Evolutionary conservation across 768 basidiomycete genomes (phyloP).

Genomic region (Collybia mongolica): DNA sequence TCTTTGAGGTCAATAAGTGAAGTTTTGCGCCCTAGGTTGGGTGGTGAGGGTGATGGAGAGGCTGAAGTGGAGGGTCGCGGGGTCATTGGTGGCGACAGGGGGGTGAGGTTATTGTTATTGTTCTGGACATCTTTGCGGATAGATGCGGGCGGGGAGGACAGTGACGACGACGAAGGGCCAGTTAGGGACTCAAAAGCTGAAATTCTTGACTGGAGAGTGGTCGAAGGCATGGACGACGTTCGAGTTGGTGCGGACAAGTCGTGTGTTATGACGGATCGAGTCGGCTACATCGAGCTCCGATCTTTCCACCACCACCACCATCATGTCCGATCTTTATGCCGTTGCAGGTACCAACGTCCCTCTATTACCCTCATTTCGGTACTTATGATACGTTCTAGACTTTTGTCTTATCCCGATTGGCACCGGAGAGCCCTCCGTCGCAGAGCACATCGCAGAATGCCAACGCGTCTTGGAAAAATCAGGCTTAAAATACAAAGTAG

Average conservation of each 20-base stretch:
- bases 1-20: slow-evolving; percentile 73
- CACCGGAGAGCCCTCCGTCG: slow-evolving; percentile 72
- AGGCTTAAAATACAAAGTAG: slow-evolving; percentile 79
- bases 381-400: slow-evolving; percentile 41
- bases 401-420: slow-evolving; percentile 91
- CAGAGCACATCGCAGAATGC: slow-evolving; percentile 78
- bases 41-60: slow-evolving; percentile 52
- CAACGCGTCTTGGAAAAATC: slow-evolving; percentile 80
- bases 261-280: slow-evolving; percentile 6
- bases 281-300: slow-evolving; percentile 7
- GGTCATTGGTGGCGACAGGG: slow-evolving; percentile 43
- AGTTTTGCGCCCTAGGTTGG: slow-evolving; percentile 47
- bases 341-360: slow-evolving; percentile 56
- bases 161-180: slow-evolving; percentile 19
- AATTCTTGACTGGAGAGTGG: slow-evolving; percentile 56
- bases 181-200: slow-evolving; percentile 62
- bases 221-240: slow-evolving; percentile 34
- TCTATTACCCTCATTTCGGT: neutral
- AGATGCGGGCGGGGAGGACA: slow-evolving; percentile 13
- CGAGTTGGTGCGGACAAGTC: neutral
- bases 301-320: neutral
- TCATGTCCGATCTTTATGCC: slow-evolving; percentile 62
- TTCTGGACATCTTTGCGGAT: slow-evolving; percentile 14
- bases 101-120: slow-evolving; percentile 42
- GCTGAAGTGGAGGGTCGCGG: slow-evolving; percentile 36